Base-by-base conservation (phyloP, 1,284 basidiomycete species). In the Melampsora americana region DNA sequence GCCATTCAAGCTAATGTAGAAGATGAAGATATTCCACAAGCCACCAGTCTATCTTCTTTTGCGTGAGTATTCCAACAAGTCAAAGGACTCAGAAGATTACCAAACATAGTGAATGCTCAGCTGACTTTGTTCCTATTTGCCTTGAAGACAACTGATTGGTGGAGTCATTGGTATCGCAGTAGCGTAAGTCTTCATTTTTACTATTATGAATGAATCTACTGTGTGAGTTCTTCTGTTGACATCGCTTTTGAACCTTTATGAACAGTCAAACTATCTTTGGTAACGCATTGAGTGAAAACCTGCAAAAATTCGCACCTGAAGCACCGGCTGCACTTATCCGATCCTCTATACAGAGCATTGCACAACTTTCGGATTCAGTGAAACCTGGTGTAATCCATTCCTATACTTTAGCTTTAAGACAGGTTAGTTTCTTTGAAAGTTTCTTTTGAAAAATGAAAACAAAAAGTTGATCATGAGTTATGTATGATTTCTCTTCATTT, bases 181-280 rank as follows among this genome's bases (percentile, higher is more conserved):
- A 23, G 53, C 53, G 53, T 59, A 28, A 20, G 53, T 26, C 53
- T 56, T 7, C 0, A 0, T 5, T n/a, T n/a, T 4, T 1, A n/a
- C 9, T 14, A 14, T 7, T 0, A 5, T 59, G n/a, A 5, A 14
- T 14, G 28, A 59, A 42, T 42, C 1, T 42, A 11, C 14, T 14
- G 42, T 42, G 9, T 59, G 5, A 14, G 53, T 28, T 59, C 11
- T 3, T 59, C 1, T 59, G 14, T 59, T 59, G 28, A 59, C n/a
- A 14, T 23, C n/a, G 0, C 28, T 23, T n/a, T 59, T 23, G 12
- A 42, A 12, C 14, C 12, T 59, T 59, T 28, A 9, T 14, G 11
- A 23, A 23, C 7, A 59, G 53, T 12, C 53, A 59, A 59, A 59
- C 53, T 59, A 59, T 59, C 53, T 59, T 59, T 59, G 53, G 53